Conservation (phyloP, 2,329 filamentous ascomycete species). For the Ascochyta pisi region DNA sequence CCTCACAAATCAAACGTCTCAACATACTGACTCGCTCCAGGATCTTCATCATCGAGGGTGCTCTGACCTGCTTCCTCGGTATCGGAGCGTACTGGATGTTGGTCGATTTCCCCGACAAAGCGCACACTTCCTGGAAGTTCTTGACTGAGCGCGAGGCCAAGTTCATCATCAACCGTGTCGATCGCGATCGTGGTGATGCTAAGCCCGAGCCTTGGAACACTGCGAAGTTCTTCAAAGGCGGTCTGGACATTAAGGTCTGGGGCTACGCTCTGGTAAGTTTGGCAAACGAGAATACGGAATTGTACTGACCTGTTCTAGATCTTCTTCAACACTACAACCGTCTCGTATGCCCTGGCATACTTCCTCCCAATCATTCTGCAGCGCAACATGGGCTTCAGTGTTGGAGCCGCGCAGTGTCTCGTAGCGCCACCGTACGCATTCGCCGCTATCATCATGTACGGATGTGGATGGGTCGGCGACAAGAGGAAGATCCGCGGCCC, state of each 20-base stretch:
- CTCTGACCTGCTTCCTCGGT: slow-evolving; percentile 51
- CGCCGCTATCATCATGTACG: slow-evolving; percentile 52
- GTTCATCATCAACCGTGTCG: slow-evolving; percentile 59
- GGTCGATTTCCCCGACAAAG: slow-evolving; percentile 56
- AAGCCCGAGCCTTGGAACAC: slow-evolving; percentile 57
- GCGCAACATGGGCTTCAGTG: slow-evolving; percentile 67
- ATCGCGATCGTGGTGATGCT: slow-evolving; percentile 61
- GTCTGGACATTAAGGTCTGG: slow-evolving; percentile 62
- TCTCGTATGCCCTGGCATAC: slow-evolving; percentile 78
- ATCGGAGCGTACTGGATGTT: slow-evolving; percentile 52
- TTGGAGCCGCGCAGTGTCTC: slow-evolving; percentile 71
- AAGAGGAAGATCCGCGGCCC: slow-evolving; percentile 70
- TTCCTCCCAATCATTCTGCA: slow-evolving; percentile 78
- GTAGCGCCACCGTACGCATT: slow-evolving; percentile 59
- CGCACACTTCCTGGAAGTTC: slow-evolving; percentile 53
- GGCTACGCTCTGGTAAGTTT: slow-evolving; percentile 54
- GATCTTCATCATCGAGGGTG: slow-evolving; percentile 56
- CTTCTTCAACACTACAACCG: slow-evolving; percentile 70
- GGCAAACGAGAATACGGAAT: neutral
- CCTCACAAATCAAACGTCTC: neutral
- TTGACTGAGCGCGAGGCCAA: slow-evolving; percentile 55
- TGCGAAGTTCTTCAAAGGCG: slow-evolving; percentile 56
- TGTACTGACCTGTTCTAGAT: slow-evolving; percentile 43
- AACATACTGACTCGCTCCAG: slow-evolving; percentile 48
- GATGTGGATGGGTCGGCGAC: slow-evolving; percentile 70